A percentile compares a stretch with the other conserved stretches of the same genome.
These are phyloP conservation scores for Pseudomassariella vexata DNA, from an alignment of 2,329 filamentous ascomycete genomes.

Conservation along the genomic window DNA sequence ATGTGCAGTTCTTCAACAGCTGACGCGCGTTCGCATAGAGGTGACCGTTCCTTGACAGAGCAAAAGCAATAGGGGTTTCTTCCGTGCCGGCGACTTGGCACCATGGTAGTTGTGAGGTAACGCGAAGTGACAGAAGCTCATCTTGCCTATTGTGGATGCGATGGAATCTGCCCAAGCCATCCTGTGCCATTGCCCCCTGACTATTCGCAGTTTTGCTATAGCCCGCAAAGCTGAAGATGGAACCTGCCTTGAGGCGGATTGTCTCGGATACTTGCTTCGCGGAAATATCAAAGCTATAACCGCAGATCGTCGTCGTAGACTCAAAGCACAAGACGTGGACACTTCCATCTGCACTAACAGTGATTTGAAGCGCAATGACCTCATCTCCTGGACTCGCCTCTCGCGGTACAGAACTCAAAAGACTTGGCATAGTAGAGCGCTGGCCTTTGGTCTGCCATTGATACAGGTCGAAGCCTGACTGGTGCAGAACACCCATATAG, in stretches of 20 bases:
- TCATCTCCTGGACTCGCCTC: slow-evolving; percentile 17
- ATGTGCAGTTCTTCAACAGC: slow-evolving; percentile 84
- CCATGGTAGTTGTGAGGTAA: slow-evolving; percentile 46
- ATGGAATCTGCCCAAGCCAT: slow-evolving; percentile 31
- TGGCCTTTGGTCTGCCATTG: slow-evolving; percentile 59
- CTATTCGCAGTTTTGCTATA: slow-evolving; percentile 22
- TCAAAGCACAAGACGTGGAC: slow-evolving; percentile 21
- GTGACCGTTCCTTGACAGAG: slow-evolving; percentile 69
- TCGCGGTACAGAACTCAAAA: slow-evolving; percentile 29
- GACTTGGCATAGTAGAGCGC: slow-evolving; percentile 37
- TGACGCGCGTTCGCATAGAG: slow-evolving; percentile 72
- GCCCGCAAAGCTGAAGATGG: slow-evolving; percentile 23
- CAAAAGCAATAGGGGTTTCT: slow-evolving; percentile 41
- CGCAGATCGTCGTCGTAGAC: slow-evolving; percentile 16
- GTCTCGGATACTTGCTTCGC: slow-evolving; percentile 15
- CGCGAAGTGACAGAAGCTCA: slow-evolving; percentile 20
- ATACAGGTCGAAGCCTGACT: slow-evolving; percentile 61
- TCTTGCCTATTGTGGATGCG: slow-evolving; percentile 8
- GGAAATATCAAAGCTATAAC: slow-evolving; percentile 13
- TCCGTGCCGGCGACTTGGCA: slow-evolving; percentile 39
- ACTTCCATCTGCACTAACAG: slow-evolving; percentile 19
- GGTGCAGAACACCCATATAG: slow-evolving; percentile 67
- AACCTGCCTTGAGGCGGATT: slow-evolving; percentile 18
- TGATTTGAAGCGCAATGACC: slow-evolving; percentile 21
- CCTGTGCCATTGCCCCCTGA: slow-evolving; percentile 33